Evolutionary conservation across 169 alveolate species (phyloP).

Genomic region (Plasmodium vivax): DNA sequence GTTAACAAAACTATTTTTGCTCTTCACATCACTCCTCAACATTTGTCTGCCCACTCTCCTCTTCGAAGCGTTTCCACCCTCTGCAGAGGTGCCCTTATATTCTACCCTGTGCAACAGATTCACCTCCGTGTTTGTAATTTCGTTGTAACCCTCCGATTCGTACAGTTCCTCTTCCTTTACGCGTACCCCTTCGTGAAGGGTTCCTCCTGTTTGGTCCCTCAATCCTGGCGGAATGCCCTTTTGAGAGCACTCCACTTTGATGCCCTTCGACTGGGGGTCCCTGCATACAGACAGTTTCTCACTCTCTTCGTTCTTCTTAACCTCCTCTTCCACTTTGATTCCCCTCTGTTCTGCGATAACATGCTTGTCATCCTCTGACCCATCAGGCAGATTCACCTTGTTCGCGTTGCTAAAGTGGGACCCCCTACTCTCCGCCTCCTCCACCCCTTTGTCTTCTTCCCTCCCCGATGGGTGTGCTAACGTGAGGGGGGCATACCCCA

Average conservation of each 20-base stretch:
- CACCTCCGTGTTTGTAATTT: slow-evolving; percentile 20
- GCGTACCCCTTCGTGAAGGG: not conserved
- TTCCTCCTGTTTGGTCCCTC: not conserved
- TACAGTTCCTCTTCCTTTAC: slow-evolving; percentile 20
- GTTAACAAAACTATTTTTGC: slow-evolving; percentile 36
- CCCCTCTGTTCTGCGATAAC: no score
- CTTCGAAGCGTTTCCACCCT: not conserved
- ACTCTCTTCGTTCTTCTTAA: not conserved
- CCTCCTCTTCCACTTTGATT: not conserved
- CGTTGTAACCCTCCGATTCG: slow-evolving; percentile 37
- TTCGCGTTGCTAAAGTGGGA: not conserved
- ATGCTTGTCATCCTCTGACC: not conserved
- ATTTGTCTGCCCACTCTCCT: not conserved
- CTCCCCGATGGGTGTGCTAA: not conserved
- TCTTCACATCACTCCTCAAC: not conserved
- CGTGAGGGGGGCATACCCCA: not conserved
- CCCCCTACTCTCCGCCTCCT: not conserved
- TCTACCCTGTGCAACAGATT: not conserved
- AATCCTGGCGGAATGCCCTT: not conserved
- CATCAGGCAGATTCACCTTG: not conserved
- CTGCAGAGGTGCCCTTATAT: not conserved
- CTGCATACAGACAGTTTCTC: not conserved
- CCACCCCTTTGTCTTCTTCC: slow-evolving; percentile 7
- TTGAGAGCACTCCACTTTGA: not conserved
- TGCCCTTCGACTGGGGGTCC: not conserved